Percentiles rank a stretch among this genome's conserved stretches.
These are phyloP conservation scores for Diospyros lotus DNA, from an alignment of 148 eudicot genomes.

Conservation along the genomic window DNA sequence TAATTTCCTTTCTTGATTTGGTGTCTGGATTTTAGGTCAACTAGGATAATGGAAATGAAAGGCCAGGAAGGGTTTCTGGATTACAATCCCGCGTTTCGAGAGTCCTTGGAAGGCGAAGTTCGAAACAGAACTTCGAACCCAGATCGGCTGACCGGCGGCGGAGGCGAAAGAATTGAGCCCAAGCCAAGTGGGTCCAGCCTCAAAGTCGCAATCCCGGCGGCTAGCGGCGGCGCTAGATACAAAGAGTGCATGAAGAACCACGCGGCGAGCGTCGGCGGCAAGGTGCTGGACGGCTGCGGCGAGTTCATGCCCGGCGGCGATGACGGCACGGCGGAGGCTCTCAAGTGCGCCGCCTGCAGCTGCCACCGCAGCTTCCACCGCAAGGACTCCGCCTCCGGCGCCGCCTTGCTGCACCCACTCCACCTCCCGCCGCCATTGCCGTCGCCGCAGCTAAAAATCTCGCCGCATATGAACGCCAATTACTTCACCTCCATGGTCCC, in stretches of 20 bases:
- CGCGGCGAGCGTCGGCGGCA: conserved; percentile 50
- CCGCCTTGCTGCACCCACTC: conserved; percentile 25
- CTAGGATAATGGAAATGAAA: conserved; percentile 23
- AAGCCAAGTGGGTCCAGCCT: conserved; percentile 15
- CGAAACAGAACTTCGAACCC: conserved; percentile 5
- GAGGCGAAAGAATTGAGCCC: conserved; percentile 5
- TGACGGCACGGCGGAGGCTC: conserved; percentile 34
- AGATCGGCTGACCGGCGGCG: conserved; percentile 7
- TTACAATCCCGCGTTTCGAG: conserved; percentile 17
- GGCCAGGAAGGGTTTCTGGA: conserved; percentile 28
- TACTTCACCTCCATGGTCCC: conserved; percentile 24
- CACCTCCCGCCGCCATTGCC: conserved; percentile 42
- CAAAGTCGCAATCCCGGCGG: not conserved
- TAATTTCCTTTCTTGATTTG: not conserved
- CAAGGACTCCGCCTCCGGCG: conserved; percentile 11
- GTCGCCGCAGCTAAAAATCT: conserved; percentile 15
- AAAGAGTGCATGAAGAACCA: conserved; percentile 51
- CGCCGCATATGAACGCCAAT: not conserved
- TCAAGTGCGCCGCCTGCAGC: conserved; percentile 45
- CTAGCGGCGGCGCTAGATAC: conserved; percentile 12
- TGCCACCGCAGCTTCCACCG: conserved; percentile 61
- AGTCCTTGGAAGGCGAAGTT: conserved; percentile 21
- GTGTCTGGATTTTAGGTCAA: too few relatives aligned
- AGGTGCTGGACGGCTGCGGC: conserved; percentile 48
- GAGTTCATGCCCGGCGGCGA: conserved; percentile 50